A percentile compares a stretch with the other conserved stretches of the same genome.
These are phyloP conservation scores for Mycena filopes DNA, from an alignment of 768 basidiomycete species.

Conservation along the genomic window DNA sequence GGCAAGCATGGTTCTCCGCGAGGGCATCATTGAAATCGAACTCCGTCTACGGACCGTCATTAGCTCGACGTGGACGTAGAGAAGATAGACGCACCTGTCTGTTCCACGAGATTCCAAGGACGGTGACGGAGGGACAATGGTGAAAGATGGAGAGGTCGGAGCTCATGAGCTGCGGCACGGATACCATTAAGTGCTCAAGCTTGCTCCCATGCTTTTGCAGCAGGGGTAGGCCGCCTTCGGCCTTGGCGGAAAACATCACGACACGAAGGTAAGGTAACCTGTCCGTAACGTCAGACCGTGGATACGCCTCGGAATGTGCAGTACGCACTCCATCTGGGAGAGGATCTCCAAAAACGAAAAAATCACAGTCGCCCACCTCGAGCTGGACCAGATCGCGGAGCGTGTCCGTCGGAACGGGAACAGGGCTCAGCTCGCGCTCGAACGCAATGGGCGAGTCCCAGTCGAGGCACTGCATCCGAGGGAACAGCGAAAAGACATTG, in stretches of 20 bases:
- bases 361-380: neutral
- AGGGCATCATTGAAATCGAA: neutral
- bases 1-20: neutral
- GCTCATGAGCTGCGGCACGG: neutral
- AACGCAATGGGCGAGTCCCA: constrained; percentile 8
- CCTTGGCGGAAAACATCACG: neutral
- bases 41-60: too few relatives aligned
- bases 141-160: neutral
- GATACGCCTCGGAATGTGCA: too few relatives aligned
- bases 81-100: neutral
- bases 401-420: neutral
- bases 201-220: constrained; percentile 18
- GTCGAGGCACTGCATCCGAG: neutral
- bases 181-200: constrained; percentile 5
- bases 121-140: neutral
- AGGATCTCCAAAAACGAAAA: constrained; percentile 3
- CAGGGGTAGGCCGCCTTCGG: neutral
- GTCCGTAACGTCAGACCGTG: neutral
- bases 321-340: constrained; percentile 12
- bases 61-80: neutral
- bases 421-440: neutral
- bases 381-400: constrained; percentile 5
- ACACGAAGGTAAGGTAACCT: constrained; percentile 9
- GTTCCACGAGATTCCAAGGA: constrained; percentile 4
- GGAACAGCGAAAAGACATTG: neutral